Percentiles rank a stretch among this genome's conserved stretches.
These are phyloP conservation scores for Oryza glumipatula DNA, from an alignment of 176 grass and related monocot species.

Conservation along the genomic window DNA sequence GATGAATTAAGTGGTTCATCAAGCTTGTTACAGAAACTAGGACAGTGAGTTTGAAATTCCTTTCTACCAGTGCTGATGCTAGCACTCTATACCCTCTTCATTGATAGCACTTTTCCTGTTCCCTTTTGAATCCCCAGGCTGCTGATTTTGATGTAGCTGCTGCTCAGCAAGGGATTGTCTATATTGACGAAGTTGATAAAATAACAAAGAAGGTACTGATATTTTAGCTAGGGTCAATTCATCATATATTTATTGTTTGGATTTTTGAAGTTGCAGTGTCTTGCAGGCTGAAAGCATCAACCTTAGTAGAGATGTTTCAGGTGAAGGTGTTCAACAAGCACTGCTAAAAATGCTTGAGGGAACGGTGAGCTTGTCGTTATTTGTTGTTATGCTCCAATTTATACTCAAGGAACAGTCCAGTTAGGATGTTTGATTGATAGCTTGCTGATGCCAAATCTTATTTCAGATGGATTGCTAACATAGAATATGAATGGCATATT, in stretches of 20 bases:
- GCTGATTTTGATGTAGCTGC: constrained; percentile 73
- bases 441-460: constrained; percentile 9
- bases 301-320: constrained; percentile 85
- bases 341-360: constrained; percentile 85
- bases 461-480: constrained; percentile 6
- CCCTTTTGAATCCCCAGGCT: constrained; percentile 48
- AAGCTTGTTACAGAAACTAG: constrained; percentile 18
- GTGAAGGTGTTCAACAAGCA: constrained; percentile 86
- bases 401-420: constrained; percentile 12
- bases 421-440: neutral
- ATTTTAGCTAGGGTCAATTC: neutral
- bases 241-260: neutral
- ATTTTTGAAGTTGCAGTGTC: neutral
- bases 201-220: constrained; percentile 74
- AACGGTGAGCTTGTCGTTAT: constrained; percentile 54
- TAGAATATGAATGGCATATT: neutral
- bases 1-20: neutral
- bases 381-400: constrained; percentile 12
- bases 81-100: neutral
- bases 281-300: constrained; percentile 78
- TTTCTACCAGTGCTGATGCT: neutral
- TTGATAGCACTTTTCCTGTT: neutral
- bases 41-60: neutral
- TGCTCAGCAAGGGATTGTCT: constrained; percentile 78
- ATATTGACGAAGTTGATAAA: constrained; percentile 90